Percentiles rank a stretch among this genome's conserved stretches.
These are phyloP conservation scores for Penicillium sclerotigenum DNA, from an alignment of 2,329 filamentous ascomycete species.

Conservation along the genomic window DNA sequence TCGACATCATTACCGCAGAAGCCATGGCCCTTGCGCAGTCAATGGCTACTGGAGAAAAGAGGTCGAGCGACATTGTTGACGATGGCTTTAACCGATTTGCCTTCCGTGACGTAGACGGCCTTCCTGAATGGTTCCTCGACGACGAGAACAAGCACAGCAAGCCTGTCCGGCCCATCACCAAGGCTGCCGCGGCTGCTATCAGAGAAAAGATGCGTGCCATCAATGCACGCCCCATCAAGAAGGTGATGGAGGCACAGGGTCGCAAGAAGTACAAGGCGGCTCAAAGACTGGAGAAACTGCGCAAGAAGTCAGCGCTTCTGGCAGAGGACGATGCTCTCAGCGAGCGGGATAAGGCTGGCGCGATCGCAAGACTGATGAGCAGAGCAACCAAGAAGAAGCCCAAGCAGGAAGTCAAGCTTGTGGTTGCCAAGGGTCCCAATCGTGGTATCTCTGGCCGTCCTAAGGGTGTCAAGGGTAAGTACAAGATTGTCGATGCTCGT, in stretches of 20 bases:
- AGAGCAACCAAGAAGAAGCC: conserved; percentile 84
- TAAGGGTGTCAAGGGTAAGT: conserved; percentile 88
- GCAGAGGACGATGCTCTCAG: conserved; percentile 87
- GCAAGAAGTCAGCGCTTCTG: conserved; percentile 92
- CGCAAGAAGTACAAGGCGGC: conserved; percentile 96
- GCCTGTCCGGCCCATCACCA: conserved; percentile 82
- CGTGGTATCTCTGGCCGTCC: conserved; percentile 82
- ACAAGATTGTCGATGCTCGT: conserved; percentile 93
- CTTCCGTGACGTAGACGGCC: conserved; percentile 83
- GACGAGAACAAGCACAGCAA: conserved; percentile 84
- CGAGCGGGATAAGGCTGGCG: conserved; percentile 90
- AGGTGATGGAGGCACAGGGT: conserved; percentile 93
- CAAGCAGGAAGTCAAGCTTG: conserved; percentile 76
- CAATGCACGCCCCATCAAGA: conserved; percentile 97
- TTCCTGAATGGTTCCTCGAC: conserved; percentile 97
- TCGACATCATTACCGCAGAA: conserved; percentile 98
- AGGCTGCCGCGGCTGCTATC: conserved; percentile 84
- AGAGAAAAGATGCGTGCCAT: conserved; percentile 90
- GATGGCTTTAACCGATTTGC: conserved; percentile 91
- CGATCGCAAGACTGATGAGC: conserved; percentile 76
- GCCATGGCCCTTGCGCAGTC: conserved; percentile 96
- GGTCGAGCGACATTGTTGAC: conserved; percentile 74
- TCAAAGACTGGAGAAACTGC: conserved; percentile 85
- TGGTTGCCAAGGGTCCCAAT: conserved; percentile 82
- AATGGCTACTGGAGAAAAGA: conserved; percentile 81